Conservation (phyloP, 1,284 basidiomycete genomes). For the Gymnopus androsaceus region DNA sequence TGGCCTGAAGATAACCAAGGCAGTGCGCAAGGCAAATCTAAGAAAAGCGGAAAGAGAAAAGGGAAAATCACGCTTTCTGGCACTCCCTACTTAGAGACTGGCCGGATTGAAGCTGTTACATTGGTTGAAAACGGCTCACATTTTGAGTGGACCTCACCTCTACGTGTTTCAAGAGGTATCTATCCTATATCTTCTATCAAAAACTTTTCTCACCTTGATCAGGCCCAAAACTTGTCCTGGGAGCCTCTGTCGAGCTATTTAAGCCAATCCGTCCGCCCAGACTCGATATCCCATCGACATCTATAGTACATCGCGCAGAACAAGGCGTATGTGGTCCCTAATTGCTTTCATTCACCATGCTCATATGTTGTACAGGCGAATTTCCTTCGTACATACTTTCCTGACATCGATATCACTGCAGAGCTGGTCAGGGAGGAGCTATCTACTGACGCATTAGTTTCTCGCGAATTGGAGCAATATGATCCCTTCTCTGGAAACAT, state of each 20-base stretch:
- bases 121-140: constrained; percentile 44
- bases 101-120: constrained; percentile 54
- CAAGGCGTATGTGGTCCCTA: constrained; percentile 52
- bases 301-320: constrained; percentile 51
- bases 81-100: constrained; percentile 58
- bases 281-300: constrained; percentile 31
- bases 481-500: constrained; percentile 60
- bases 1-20: constrained; percentile 58
- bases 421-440: constrained; percentile 63
- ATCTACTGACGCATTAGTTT: constrained; percentile 41
- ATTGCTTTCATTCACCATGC: not conserved
- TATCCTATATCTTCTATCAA: constrained; percentile 10
- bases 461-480: constrained; percentile 40
- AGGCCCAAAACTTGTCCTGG: constrained; percentile 23
- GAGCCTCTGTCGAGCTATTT: constrained; percentile 46
- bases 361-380: constrained; percentile 47
- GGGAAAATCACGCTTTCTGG: constrained; percentile 29
- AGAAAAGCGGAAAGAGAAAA: constrained; percentile 31
- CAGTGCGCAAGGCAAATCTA: constrained; percentile 10
- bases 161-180: constrained; percentile 28
- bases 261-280: constrained; percentile 52
- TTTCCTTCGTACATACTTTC: constrained; percentile 66
- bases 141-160: constrained; percentile 56
- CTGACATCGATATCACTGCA: constrained; percentile 68
- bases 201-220: not conserved